phyloP scores from a whole-genome alignment of 164 flowering plant genomes.

The Macadamia integrifolia region DNA sequence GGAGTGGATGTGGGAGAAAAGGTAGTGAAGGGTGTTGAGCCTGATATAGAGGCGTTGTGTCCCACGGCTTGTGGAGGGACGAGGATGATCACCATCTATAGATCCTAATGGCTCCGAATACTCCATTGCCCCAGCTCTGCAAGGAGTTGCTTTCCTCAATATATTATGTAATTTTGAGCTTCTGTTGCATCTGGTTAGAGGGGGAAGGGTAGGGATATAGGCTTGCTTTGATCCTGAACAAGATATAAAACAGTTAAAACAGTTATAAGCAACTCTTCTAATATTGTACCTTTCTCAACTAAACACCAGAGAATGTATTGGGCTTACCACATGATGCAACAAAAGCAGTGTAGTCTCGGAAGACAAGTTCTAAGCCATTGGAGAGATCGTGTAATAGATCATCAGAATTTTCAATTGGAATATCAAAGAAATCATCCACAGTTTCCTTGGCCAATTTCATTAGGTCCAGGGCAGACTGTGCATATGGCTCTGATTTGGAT shows the following conservation, averaged over 20 bases:
- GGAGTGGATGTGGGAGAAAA: conserved; percentile 56
- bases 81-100: conserved; percentile 51
- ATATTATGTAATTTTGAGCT: conserved; percentile 56
- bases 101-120: conserved; percentile 15
- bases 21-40: conserved; percentile 81
- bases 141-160: conserved; percentile 65
- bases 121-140: conserved; percentile 30
- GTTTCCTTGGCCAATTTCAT: conserved; percentile 52
- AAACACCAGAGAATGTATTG: neutral
- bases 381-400: conserved; percentile 61
- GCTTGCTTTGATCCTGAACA: conserved; percentile 72
- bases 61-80: conserved; percentile 89
- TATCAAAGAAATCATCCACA: conserved; percentile 68
- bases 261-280: neutral
- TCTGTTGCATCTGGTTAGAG: conserved; percentile 81
- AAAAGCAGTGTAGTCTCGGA: conserved; percentile 63
- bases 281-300: neutral
- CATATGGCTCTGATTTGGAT: conserved; percentile 85
- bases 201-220: conserved; percentile 77
- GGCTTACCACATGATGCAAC: conserved; percentile 79
- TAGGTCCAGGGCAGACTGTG: conserved; percentile 75
- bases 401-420: conserved; percentile 54
- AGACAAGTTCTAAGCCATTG: conserved; percentile 52
- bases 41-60: conserved; percentile 95
- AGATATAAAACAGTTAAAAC: neutral